Evolutionary conservation across 805 yeast genomes (phyloP), one percentile per base, ranked within the genome.

Genomic region (Brettanomyces sp.): DNA sequence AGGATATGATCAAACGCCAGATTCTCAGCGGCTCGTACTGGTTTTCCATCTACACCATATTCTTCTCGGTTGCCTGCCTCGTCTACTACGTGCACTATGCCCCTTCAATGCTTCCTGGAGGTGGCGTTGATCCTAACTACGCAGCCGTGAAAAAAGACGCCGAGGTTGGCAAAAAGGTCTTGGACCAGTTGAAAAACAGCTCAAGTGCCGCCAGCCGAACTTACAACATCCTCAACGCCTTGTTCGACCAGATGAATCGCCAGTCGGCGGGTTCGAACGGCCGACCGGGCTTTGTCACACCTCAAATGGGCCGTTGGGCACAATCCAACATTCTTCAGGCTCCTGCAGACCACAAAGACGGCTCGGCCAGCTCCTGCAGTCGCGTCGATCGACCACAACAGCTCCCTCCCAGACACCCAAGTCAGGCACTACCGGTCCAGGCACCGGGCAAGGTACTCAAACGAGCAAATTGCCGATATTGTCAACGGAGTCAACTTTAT

Each of bases 41-140:
- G 95, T 89, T 87, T 58, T 80, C 93, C 5, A 84, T 85, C 57
- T 89, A 89, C 61, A 86, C 96, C 0, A 82, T 89, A 4, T 89
- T 88, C 60, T 87, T 86, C 64, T 81, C 95, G 3, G 88, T 88
- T 49, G 95, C 95, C 1, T 85, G 95, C 57, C 69, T 88, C 54
- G 84, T 86, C 14, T 86, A 82, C 56, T 87, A 88, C 59, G 83
- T 78, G 47, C 91, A 85, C 61, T 66, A 64, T 54, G 67, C 68
- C 5, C 68, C 70, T 11, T 58, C 63, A 12, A 41, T 51, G 9
- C 55, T 56, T 35, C 45, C 55, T 25, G 55, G 54, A 14, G 76
- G 74, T 45, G 66, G 68, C 21, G 64, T 63, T 13, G 76, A 73
- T 49, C 65, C 72, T 1, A 78, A 82, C 50, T 80, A 80, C 69